phyloP scores from a whole-genome alignment of 2,329 filamentous ascomycete genomes.

The Ciborinia camelliae region DNA sequence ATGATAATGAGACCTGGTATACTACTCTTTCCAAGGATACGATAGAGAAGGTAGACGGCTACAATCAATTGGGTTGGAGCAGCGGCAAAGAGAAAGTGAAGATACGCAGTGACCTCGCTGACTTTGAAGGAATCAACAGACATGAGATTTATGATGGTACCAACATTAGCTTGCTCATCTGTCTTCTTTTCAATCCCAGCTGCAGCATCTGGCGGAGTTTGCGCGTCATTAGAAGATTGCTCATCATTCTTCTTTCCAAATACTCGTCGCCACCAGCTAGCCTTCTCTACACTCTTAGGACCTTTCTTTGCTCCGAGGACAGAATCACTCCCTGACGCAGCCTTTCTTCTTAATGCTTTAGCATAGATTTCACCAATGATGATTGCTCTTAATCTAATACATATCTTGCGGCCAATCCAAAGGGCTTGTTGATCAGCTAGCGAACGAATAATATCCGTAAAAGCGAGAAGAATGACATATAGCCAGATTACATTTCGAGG shows the following conservation, averaged over 20 bases:
- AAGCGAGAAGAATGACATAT: conserved; percentile 84
- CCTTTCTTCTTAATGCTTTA: conserved; percentile 89
- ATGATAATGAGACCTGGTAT: conserved; percentile 92
- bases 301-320: conserved; percentile 57
- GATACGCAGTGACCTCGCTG: conserved; percentile 86
- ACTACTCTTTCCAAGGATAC: conserved; percentile 86
- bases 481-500: conserved; percentile 92
- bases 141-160: conserved; percentile 99
- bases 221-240: conserved; percentile 35
- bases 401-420: conserved; percentile 92
- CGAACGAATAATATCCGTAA: conserved; percentile 77
- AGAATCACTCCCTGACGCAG: conserved; percentile 72
- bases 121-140: conserved; percentile 99
- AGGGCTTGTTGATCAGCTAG: conserved; percentile 73
- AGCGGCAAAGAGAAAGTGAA: conserved; percentile 92
- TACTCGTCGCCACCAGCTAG: conserved; percentile 47
- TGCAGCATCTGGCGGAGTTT: conserved; percentile 12
- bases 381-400: conserved; percentile 87
- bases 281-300: conserved; percentile 45
- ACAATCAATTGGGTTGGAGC: conserved; percentile 85
- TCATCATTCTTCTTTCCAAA: conserved; percentile 49
- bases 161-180: conserved; percentile 81
- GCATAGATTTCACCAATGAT: conserved; percentile 97
- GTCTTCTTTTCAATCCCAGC: conserved; percentile 34
- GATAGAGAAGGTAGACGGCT: conserved; percentile 78